A percentile compares a stretch with the other conserved stretches of the same genome.
Evolutionary conservation across 345 rosid genomes (phyloP).

Genomic region (Ceriops tagal): DNA sequence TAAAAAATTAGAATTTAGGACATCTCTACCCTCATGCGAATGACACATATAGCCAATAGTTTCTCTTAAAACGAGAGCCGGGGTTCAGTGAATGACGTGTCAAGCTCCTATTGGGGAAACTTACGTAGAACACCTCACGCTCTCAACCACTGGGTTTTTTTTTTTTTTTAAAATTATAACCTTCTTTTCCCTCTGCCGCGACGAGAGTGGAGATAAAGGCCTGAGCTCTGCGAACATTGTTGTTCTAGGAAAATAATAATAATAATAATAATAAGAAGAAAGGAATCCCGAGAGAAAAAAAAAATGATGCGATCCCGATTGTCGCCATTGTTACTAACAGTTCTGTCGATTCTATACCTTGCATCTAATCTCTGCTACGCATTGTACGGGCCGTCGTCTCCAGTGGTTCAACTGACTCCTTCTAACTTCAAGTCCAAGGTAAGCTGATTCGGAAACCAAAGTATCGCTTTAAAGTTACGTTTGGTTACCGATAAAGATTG

Average conservation of each 20-base stretch:
- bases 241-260: not conserved
- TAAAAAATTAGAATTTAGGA: too few relatives aligned
- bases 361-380: conserved; percentile 40
- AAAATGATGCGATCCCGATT: conserved; percentile 34
- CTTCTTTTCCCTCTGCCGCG: not conserved
- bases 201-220: not conserved
- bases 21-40: too few relatives aligned
- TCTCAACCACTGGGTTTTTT: conserved; percentile 9
- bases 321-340: conserved; percentile 24
- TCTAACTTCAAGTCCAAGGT: conserved; percentile 98
- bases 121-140: conserved; percentile 37
- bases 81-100: conserved; percentile 39
- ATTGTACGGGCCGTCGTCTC: conserved; percentile 89
- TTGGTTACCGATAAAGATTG: not conserved
- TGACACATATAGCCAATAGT: too few relatives aligned
- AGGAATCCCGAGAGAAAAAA: conserved; percentile 17
- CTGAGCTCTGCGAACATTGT: not conserved
- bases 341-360: conserved; percentile 22
- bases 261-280: not conserved
- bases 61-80: too few relatives aligned
- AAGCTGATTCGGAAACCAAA: not conserved
- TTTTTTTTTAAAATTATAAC: too few relatives aligned
- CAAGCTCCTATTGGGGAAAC: conserved; percentile 39
- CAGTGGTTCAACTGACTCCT: conserved; percentile 92
- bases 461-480: not conserved